Conservation (phyloP, 257 asterid genomes). For the Scutellaria barbata region DNA sequence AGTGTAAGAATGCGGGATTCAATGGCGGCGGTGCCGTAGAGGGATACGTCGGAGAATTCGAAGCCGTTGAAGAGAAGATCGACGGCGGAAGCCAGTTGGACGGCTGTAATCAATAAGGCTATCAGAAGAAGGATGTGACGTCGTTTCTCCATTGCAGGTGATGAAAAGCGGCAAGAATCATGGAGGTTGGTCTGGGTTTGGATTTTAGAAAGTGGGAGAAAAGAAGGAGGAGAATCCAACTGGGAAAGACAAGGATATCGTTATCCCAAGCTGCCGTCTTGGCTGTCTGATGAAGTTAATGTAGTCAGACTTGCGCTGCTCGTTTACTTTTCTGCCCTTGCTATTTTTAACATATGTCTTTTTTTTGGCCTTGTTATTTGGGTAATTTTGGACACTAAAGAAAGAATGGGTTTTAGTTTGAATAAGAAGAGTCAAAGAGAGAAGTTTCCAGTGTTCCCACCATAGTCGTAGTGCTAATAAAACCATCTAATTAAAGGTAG, state of each 20-base stretch:
- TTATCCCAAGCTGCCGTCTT: too few species aligned
- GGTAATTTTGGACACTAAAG: constrained; percentile 22
- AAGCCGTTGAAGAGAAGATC: constrained; percentile 76
- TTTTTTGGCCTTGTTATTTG: not conserved
- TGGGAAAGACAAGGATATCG: too few species aligned
- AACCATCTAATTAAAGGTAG: too few species aligned
- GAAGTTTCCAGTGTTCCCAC: not conserved
- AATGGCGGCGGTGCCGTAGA: constrained; percentile 65
- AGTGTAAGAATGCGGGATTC: constrained; percentile 59
- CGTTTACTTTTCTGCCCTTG: not conserved
- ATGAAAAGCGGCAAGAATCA: not conserved
- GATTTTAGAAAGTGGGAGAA: not conserved
- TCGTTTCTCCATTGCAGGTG: constrained; percentile 30
- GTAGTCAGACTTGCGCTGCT: not conserved
- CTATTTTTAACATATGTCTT: not conserved
- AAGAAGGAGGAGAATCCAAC: not conserved
- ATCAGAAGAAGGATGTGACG: constrained; percentile 11
- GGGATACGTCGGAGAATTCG: constrained; percentile 48
- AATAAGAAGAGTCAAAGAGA: not conserved
- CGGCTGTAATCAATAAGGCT: not conserved
- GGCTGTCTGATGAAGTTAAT: too few species aligned
- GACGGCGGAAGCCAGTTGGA: constrained; percentile 41
- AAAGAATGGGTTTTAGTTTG: not conserved
- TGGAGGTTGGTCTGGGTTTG: constrained; percentile 1
- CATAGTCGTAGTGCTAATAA: too few species aligned